These are phyloP conservation scores for Cyclotella cryptica DNA, from an alignment of 108 stramenopile genomes.

Conservation along the genomic window DNA sequence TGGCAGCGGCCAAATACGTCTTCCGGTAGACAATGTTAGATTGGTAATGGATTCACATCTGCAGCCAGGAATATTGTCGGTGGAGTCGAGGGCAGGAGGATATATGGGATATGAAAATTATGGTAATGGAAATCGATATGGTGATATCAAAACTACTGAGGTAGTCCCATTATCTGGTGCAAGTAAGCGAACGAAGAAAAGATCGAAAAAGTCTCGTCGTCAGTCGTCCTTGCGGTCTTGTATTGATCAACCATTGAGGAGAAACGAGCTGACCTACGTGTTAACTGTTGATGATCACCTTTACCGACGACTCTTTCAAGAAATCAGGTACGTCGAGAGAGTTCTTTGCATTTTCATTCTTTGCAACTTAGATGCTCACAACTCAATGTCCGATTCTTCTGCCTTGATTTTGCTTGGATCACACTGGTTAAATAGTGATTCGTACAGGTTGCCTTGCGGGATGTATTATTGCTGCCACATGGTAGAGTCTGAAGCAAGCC, in stretches of 20 bases:
- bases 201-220: neutral
- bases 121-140: constrained; percentile 22
- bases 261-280: constrained; percentile 56
- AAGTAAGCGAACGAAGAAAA: neutral
- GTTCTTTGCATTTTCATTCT: too few species aligned
- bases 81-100: constrained; percentile 35
- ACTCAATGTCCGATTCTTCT: too few species aligned
- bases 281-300: constrained; percentile 61
- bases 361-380: too few species aligned
- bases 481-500: constrained; percentile 55
- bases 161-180: neutral
- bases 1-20: constrained; percentile 43
- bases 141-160: neutral
- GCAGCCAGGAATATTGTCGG: constrained; percentile 50
- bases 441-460: constrained; percentile 59
- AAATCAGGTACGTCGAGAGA: constrained; percentile 27
- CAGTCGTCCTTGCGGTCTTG: neutral
- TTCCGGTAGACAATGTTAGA: constrained; percentile 51
- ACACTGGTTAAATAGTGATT: constrained; percentile 9
- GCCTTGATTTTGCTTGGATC: too few species aligned
- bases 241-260: constrained; percentile 15
- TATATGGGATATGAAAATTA: constrained; percentile 20
- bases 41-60: constrained; percentile 46
- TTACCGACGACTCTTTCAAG: constrained; percentile 59
- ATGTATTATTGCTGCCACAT: constrained; percentile 79